Base-by-base conservation (phyloP, 2,329 filamentous ascomycete genomes). In the Myrmaecium sp. region DNA sequence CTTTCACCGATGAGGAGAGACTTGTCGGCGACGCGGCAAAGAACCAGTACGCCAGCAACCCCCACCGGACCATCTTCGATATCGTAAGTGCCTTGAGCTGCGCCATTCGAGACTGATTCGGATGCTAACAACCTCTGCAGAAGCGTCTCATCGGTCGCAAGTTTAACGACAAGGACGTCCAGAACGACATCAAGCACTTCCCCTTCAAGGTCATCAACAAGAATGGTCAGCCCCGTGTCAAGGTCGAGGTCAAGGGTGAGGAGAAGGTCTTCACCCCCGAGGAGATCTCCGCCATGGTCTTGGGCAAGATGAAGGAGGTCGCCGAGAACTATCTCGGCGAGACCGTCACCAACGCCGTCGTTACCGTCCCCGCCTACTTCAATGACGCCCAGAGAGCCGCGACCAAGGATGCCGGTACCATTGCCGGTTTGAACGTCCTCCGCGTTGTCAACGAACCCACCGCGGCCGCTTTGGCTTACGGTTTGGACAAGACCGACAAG, bases 401-500 rank as follows among this genome's bases (percentile, higher is more conserved):
- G 35, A 93, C 83, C 59, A 93, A 93, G 73, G 83, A 93, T 52
- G 84, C 84, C 44, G 84, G 83, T 55, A 67, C 66, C 38, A 93
- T 94, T 49, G 82, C 84, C 48, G 84, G 84, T 52, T 72, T 94
- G 35, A 93, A 91, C 55, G 81, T 93, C 46, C 78, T 93, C 52
- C 83, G 84, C 64, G 83, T 94, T 38, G 82, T 93, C 52, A 93
- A 93, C 67, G 84, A 93, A 60, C 84, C 84, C 46, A 93, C 84
- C 46, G 84, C 84, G 51, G 84, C 84, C 52, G 84, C 83, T 58
- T 82, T 93, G 52, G 84, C 84, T 44, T 93, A 93, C 58, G 83
- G 83, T 54, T 69, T 93, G 15, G 47, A 53, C 39, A 53, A 53
- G 49, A 46, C 41, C 25, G 47, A 49, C 35, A 40, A 51, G 41